Evolutionary conservation across 176 grass and related monocot genomes (phyloP).

Genomic region (Triticum dicoccoides): DNA sequence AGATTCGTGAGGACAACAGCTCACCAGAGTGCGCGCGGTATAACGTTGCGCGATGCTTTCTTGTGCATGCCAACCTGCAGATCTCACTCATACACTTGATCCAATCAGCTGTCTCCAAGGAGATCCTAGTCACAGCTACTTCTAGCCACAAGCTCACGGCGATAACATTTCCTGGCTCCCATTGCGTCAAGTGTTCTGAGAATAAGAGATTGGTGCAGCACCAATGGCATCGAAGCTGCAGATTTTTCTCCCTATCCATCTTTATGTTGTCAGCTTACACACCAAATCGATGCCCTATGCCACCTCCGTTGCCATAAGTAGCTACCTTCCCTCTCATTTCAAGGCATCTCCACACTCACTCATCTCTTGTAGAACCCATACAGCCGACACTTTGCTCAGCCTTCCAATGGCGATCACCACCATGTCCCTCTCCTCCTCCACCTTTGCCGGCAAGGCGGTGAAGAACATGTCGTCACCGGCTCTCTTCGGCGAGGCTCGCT

Average conservation of each 20-base stretch:
- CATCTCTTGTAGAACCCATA: neutral
- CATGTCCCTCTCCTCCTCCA: neutral
- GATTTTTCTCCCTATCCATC: neutral
- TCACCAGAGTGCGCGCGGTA: too few relatives aligned
- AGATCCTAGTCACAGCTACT: neutral
- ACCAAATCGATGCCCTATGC: neutral
- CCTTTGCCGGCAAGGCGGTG: neutral
- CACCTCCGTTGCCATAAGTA: neutral
- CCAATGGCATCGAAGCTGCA: neutral
- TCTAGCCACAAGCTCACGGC: neutral
- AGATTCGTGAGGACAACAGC: too few relatives aligned
- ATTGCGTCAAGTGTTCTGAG: neutral
- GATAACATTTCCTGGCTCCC: neutral
- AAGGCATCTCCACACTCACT: neutral
- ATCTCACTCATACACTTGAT: neutral
- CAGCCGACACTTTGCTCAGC: neutral
- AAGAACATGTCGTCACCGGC: neutral
- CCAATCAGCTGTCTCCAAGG: neutral
- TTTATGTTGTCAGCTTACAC: neutral
- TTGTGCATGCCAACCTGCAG: neutral
- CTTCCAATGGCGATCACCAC: neutral
- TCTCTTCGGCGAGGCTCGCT: neutral
- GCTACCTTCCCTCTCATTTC: neutral
- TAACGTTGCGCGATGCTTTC: neutral
- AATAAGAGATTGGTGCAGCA: neutral